phyloP scores from a whole-genome alignment of 2,329 filamentous ascomycete genomes.

The Aspergillus neotritici region DNA sequence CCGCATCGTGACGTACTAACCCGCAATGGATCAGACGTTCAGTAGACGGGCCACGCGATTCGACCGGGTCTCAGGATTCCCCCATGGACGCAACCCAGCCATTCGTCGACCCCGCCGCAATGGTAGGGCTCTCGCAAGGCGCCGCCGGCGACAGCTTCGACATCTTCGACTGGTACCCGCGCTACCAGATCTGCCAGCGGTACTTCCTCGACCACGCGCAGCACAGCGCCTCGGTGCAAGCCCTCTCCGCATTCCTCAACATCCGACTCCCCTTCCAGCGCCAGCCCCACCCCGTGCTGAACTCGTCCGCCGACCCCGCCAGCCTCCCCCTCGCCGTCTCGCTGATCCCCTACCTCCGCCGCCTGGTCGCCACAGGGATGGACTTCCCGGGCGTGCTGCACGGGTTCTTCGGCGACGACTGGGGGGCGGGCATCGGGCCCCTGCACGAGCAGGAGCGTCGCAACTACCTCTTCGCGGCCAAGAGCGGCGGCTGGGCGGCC shows the following conservation, averaged over 20 bases:
- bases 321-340: conserved; percentile 50
- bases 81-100: conserved; percentile 28
- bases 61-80: conserved; percentile 9
- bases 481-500: conserved; percentile 81
- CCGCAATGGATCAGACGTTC: conserved; percentile 15
- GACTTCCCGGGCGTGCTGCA: conserved; percentile 82
- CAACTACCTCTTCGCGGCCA: conserved; percentile 93
- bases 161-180: conserved; percentile 88
- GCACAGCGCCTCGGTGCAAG: conserved; percentile 74
- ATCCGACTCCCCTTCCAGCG: conserved; percentile 85
- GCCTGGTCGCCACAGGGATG: conserved; percentile 85
- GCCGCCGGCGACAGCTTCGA: conserved; percentile 45
- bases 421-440: conserved; percentile 70
- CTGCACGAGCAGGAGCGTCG: conserved; percentile 83
- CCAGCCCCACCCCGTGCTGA: conserved; percentile 43
- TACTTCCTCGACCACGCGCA: conserved; percentile 93
- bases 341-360: conserved; percentile 81
- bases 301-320: conserved; percentile 34
- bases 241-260: conserved; percentile 84
- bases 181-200: conserved; percentile 80
- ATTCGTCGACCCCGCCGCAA: conserved; percentile 32
- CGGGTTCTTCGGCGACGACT: conserved; percentile 95
- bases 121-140: conserved; percentile 34
- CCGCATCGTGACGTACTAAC: conserved; percentile 10
- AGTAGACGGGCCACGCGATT: conserved; percentile 11